A percentile compares a stretch with the other conserved stretches of the same genome.
phyloP scores from a whole-genome alignment of 805 yeast species.

The Cephaloascus fragrans region DNA sequence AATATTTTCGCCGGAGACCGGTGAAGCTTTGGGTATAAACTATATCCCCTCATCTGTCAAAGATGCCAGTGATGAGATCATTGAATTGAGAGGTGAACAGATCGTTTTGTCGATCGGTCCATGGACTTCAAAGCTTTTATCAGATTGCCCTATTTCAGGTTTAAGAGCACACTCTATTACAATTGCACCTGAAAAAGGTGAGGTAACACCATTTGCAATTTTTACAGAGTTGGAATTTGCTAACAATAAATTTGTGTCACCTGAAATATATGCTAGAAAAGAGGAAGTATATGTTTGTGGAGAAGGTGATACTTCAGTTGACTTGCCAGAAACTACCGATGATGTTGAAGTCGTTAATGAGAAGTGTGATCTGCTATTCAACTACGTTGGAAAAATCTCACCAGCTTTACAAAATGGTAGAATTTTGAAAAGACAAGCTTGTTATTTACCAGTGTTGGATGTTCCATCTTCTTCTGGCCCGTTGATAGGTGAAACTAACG shows the following conservation, averaged over 20 bases:
- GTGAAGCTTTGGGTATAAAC: slow-evolving; percentile 63
- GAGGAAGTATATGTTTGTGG: slow-evolving; percentile 97
- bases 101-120: slow-evolving; percentile 90
- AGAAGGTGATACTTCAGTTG: slow-evolving; percentile 87
- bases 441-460: slow-evolving; percentile 90
- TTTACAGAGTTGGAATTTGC: slow-evolving; percentile 83
- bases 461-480: slow-evolving; percentile 93
- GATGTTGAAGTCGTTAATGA: slow-evolving; percentile 83
- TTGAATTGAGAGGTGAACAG: slow-evolving; percentile 57
- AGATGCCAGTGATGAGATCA: slow-evolving; percentile 20
- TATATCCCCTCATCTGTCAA: slow-evolving; percentile 38
- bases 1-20: slow-evolving; percentile 48
- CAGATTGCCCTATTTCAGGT: slow-evolving; percentile 92
- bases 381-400: slow-evolving; percentile 69
- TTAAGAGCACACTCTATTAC: slow-evolving; percentile 93
- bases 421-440: slow-evolving; percentile 80
- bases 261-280: slow-evolving; percentile 89
- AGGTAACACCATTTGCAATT: slow-evolving; percentile 86
- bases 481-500: slow-evolving; percentile 87
- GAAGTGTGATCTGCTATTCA: slow-evolving; percentile 81
- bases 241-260: slow-evolving; percentile 64
- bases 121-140: slow-evolving; percentile 87
- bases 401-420: slow-evolving; percentile 64
- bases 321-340: slow-evolving; percentile 88
- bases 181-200: slow-evolving; percentile 61